Evolutionary conservation across 2,329 filamentous ascomycete species (phyloP), one percentile per base, ranked within the genome.

Genomic region (Ceratocystis papillata): DNA sequence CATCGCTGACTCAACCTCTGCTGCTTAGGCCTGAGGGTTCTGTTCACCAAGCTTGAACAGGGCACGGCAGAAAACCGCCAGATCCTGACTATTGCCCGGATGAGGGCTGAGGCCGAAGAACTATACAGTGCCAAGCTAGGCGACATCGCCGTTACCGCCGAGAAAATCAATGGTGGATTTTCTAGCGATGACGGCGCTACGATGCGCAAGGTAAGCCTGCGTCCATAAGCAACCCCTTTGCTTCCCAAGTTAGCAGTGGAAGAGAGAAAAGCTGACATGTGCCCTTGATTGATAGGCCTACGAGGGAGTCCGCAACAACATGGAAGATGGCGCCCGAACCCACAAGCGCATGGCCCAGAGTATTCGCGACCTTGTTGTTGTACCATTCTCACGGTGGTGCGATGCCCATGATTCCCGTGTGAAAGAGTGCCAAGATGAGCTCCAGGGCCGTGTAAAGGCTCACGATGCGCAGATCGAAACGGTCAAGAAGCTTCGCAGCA

Each of bases 31-130:
- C 84, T 99, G 70, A 92, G 93, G 65, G 91, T 97, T 70, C 83
- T 99, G 70, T 99, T 97, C 74, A 86, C 86, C 75, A 99, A 99
- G 81, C 87, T 99, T 66, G 92, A 97, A 76, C 94, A 99, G 77
- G 94, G 94, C 69, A 88, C 95, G 67, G 83, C 92, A 71, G 94
- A 99, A 77, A 96, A 99, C 76, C 89, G 93, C 73, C 94, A 99
- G 77, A 82, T 99, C 68, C 80, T 99, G 70, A 94, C 88, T 46
- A 85, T 99, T 73, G 91, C 94, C 70, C 89, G 89, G 68, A 83
- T 97, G 87, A 90, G 94, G 77, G 93, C 94, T 71, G 94, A 97
- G 74, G 93, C 94, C 64, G 94, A 99, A 75, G 94, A 97, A 69
- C 74, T 85, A 22, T 99, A 99, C 75, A 89, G 90, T 55, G 83